A percentile compares a stretch with the other conserved stretches of the same genome.
phyloP scores from a whole-genome alignment of 495 filamentous ascomycete species.

The Hypoxylon perforatum region DNA sequence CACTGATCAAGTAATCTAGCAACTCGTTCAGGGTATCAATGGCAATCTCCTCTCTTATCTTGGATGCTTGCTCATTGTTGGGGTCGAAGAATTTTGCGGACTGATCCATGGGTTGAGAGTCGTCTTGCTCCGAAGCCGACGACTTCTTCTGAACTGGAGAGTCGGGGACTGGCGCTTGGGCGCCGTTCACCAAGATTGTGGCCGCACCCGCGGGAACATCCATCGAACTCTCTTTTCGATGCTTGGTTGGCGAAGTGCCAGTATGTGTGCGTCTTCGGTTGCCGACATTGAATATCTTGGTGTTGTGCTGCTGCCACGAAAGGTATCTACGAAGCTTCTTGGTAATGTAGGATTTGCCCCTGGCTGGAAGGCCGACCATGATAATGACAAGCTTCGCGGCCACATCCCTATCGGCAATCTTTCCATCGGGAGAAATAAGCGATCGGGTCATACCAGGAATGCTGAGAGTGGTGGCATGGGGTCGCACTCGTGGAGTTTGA shows the following conservation, averaged over 20 bases:
- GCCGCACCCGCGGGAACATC: conserved; percentile 57
- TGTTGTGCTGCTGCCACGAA: conserved; percentile 96
- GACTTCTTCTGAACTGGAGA: conserved; percentile 40
- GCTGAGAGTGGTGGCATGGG: conserved; percentile 85
- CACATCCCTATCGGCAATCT: conserved; percentile 90
- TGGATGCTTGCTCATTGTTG: conserved; percentile 81
- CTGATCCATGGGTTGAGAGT: conserved; percentile 76
- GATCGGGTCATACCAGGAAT: conserved; percentile 91
- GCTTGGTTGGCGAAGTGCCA: conserved; percentile 42
- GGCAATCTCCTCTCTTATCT: conserved; percentile 89
- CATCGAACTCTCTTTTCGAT: conserved; percentile 39
- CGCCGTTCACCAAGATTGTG: conserved; percentile 61
- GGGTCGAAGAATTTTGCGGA: conserved; percentile 95
- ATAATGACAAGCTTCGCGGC: conserved; percentile 96
- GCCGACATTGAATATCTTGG: conserved; percentile 96
- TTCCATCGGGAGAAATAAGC: conserved; percentile 91
- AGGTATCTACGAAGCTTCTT: conserved; percentile 96
- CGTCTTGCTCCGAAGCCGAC: conserved; percentile 15
- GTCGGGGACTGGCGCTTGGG: conserved; percentile 43
- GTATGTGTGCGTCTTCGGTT: conserved; percentile 85
- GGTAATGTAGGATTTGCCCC: conserved; percentile 97
- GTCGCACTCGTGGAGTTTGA: conserved; percentile 68
- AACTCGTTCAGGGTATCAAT: conserved; percentile 92
- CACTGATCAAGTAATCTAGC: conserved; percentile 83
- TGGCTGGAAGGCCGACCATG: conserved; percentile 95